Conservation (phyloP, 768 basidiomycete genomes). For the Gloeopeniophorella convolvens region DNA sequence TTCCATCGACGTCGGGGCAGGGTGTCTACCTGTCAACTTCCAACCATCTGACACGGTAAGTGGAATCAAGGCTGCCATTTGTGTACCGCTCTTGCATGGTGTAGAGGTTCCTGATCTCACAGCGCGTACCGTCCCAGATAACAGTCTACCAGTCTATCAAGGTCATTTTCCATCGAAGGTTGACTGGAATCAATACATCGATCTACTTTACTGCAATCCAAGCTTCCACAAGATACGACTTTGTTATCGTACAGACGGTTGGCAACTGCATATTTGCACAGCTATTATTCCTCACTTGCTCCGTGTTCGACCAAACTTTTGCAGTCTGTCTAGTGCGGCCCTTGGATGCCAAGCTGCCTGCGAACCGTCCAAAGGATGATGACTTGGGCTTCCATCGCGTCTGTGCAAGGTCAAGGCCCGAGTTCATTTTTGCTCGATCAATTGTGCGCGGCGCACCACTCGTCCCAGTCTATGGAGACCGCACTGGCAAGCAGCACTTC, state of each 20-base stretch:
- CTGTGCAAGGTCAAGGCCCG: constrained; percentile 5
- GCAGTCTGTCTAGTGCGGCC: constrained; percentile 24
- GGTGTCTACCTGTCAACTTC: neutral
- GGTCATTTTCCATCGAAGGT: constrained; percentile 22
- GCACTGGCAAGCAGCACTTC: constrained; percentile 23
- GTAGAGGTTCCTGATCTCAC: neutral
- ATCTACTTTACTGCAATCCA: constrained; percentile 20
- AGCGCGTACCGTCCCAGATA: constrained; percentile 13
- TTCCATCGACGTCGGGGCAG: neutral
- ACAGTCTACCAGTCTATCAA: constrained; percentile 16
- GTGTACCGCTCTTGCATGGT: neutral
- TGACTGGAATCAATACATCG: constrained; percentile 14
- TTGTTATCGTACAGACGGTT: constrained; percentile 24
- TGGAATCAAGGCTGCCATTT: too few relatives aligned
- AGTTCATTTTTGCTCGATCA: constrained; percentile 26
- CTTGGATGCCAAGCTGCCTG: constrained; percentile 14
- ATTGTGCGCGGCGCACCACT: constrained; percentile 29
- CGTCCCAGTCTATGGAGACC: constrained; percentile 19
- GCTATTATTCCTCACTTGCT: constrained; percentile 22
- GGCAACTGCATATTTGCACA: constrained; percentile 20
- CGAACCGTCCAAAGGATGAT: constrained; percentile 7
- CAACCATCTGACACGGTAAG: neutral
- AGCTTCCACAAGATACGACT: constrained; percentile 22
- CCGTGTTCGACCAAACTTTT: constrained; percentile 12
- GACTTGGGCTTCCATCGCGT: constrained; percentile 25